Evolutionary conservation across 305 asterid genomes (phyloP).

Genomic region (Solanum chacoense): DNA sequence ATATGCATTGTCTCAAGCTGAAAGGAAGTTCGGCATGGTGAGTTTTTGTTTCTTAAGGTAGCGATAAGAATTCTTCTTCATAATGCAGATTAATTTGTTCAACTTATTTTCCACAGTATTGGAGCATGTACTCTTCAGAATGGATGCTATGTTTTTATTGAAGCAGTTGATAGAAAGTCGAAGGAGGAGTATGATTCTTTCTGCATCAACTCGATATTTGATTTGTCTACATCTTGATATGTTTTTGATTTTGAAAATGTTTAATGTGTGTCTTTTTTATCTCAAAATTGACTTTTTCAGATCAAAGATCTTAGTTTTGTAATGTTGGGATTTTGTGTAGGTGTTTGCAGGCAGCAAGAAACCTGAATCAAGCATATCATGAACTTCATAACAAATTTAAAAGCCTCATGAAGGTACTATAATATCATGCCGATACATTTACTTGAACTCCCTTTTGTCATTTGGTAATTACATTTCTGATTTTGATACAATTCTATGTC

Average conservation of each 20-base stretch:
- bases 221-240: too few relatives aligned
- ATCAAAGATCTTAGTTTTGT: too few relatives aligned
- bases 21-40: conserved; percentile 58
- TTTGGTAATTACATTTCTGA: not conserved
- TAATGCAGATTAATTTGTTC: not conserved
- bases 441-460: too few relatives aligned
- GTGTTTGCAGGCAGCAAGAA: conserved; percentile 20
- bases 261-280: too few relatives aligned
- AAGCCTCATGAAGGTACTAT: conserved; percentile 11
- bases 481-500: too few relatives aligned
- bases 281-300: too few relatives aligned
- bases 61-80: not conserved
- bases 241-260: too few relatives aligned
- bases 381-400: conserved; percentile 12
- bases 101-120: conserved; percentile 24
- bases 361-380: conserved; percentile 16
- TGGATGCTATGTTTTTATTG: conserved; percentile 14
- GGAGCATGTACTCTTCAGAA: conserved; percentile 31
- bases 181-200: conserved; percentile 28
- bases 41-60: not conserved
- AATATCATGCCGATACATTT: not conserved
- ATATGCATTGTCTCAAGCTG: conserved; percentile 31
- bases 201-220: too few relatives aligned
- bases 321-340: not conserved
- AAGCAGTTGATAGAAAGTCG: conserved; percentile 21